Conservation (phyloP, 2,329 filamentous ascomycete species). For the Pseudogymnoascus sp. region DNA sequence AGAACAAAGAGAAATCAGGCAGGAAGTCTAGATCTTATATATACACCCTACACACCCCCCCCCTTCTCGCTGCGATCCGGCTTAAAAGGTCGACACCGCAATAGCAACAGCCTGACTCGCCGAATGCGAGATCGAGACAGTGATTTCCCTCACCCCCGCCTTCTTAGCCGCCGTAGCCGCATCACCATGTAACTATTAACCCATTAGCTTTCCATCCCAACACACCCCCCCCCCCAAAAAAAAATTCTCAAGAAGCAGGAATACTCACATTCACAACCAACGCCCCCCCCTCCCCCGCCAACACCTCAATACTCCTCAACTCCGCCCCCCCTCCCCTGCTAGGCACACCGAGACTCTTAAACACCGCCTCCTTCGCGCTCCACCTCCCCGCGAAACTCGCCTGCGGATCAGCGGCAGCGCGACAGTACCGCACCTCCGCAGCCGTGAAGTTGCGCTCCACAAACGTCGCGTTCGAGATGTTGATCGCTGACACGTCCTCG, state of each 20-base stretch:
- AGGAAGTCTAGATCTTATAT: not conserved
- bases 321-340: conserved; percentile 83
- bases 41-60: not conserved
- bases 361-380: conserved; percentile 97
- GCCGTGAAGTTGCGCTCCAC: conserved; percentile 89
- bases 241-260: conserved; percentile 16
- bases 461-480: conserved; percentile 90
- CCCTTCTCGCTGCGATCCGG: not conserved
- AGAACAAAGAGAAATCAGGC: not conserved
- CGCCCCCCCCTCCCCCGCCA: conserved; percentile 69
- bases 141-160: conserved; percentile 80
- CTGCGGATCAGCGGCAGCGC: conserved; percentile 66
- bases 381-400: conserved; percentile 91
- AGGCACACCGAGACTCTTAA: conserved; percentile 86
- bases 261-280: conserved; percentile 72
- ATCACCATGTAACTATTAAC: conserved; percentile 67
- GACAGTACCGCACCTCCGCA: conserved; percentile 79
- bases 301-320: conserved; percentile 90
- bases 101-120: conserved; percentile 92
- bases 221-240: not conserved
- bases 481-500: conserved; percentile 78
- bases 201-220: not conserved
- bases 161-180: conserved; percentile 76
- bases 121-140: conserved; percentile 91
- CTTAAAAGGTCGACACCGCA: conserved; percentile 72